Evolutionary conservation across 352 stramenopile genomes (phyloP).

Genomic region (Stramenopiles sp.): DNA sequence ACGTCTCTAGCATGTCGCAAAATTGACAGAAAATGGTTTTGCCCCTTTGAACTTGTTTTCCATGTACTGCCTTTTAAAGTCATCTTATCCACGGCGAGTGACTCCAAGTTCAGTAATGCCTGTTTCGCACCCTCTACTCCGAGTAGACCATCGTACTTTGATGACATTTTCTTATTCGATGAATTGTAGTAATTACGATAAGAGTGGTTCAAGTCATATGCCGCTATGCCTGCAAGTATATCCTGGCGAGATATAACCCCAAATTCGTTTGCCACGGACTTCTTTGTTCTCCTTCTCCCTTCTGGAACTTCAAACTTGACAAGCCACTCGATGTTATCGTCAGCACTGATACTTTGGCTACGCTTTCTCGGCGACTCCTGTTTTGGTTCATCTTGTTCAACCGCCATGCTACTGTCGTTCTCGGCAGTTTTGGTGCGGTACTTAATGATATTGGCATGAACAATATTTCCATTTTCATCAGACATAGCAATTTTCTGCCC

Average conservation of each 20-base stretch:
- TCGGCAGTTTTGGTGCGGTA: not conserved
- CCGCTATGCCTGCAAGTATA: not conserved
- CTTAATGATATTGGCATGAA: too few species aligned
- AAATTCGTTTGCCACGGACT: not conserved
- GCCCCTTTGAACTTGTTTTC: not conserved
- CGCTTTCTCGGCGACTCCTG: too few species aligned
- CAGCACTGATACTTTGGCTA: too few species aligned
- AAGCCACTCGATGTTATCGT: not conserved
- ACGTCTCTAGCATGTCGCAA: not conserved
- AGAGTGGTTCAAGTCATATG: not conserved
- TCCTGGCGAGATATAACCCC: not conserved
- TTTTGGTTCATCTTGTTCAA: too few species aligned
- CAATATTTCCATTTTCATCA: too few species aligned
- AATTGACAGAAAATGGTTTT: not conserved
- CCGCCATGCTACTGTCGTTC: too few species aligned
- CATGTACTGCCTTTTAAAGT: not conserved
- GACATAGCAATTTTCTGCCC: not conserved
- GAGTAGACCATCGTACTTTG: not conserved
- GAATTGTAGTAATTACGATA: not conserved
- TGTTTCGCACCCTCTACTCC: not conserved
- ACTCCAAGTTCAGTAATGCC: not conserved
- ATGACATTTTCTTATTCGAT: not conserved
- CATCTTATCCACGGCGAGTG: not conserved
- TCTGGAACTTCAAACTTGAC: not conserved
- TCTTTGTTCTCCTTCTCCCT: not conserved